phyloP scores from a whole-genome alignment of 1,284 basidiomycete species.

The Cutaneotrichosporon arboriforme region DNA sequence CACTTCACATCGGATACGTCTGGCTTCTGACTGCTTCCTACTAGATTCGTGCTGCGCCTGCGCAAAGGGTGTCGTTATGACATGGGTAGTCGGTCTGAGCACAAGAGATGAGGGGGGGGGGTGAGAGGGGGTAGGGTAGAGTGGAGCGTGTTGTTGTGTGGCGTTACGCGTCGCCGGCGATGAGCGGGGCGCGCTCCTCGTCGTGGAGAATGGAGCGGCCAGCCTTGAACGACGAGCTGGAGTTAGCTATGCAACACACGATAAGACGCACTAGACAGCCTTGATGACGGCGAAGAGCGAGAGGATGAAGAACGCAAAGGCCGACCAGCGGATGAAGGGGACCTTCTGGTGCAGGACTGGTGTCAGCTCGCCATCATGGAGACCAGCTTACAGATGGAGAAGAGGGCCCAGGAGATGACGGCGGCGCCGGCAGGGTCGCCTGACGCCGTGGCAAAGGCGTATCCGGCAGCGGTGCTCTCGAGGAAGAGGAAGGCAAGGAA shows the following conservation, averaged over 20 bases:
- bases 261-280: conserved; percentile 45
- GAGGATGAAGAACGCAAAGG: conserved; percentile 78
- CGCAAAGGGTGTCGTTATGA: neutral
- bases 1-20: neutral
- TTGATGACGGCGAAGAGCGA: conserved; percentile 78
- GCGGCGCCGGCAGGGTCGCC: conserved; percentile 61
- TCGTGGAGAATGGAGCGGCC: conserved; percentile 59
- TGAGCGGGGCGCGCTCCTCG: conserved; percentile 77
- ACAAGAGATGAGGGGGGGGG: neutral
- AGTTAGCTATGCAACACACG: neutral
- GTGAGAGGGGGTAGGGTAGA: neutral
- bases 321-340: conserved; percentile 79
- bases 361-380: conserved; percentile 4
- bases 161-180: conserved; percentile 25
- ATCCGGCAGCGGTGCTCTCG: conserved; percentile 82
- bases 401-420: conserved; percentile 46
- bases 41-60: neutral
- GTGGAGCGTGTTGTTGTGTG: neutral
- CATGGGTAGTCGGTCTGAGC: neutral
- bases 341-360: conserved; percentile 56
- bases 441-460: conserved; percentile 80
- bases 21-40: neutral
- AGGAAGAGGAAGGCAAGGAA: conserved; percentile 89
- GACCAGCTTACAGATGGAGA: conserved; percentile 41
- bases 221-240: conserved; percentile 39